Evolutionary conservation across 768 basidiomycete genomes (phyloP).

Genomic region (Hydnomerulius pinastri): DNA sequence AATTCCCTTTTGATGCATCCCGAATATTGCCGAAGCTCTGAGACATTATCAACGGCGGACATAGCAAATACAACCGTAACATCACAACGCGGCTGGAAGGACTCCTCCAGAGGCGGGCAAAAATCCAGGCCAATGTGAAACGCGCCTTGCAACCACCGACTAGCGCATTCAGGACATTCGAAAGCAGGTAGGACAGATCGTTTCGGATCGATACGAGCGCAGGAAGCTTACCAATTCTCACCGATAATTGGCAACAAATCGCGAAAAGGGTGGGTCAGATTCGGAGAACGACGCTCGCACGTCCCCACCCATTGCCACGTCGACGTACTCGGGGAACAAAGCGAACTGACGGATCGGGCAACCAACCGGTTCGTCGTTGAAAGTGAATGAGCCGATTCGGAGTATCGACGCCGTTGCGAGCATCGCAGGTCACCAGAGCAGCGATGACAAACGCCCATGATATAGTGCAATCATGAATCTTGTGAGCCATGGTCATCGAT

Average conservation of each 20-base stretch:
- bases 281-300: slow-evolving; percentile 39
- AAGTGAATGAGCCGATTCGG: neutral
- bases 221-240: neutral
- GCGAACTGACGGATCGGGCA: slow-evolving; percentile 5
- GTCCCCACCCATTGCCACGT: slow-evolving; percentile 5
- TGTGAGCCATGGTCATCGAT: too few relatives aligned
- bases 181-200: neutral
- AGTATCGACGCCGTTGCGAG: neutral
- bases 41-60: neutral
- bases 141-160: neutral
- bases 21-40: neutral
- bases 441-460: neutral
- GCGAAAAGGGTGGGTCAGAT: slow-evolving; percentile 17
- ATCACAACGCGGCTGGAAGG: too few relatives aligned
- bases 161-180: too few relatives aligned
- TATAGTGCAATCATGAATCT: too few relatives aligned
- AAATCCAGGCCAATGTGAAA: neutral
- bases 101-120: neutral
- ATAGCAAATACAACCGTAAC: too few relatives aligned
- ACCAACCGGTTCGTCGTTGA: slow-evolving; percentile 1
- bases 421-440: neutral
- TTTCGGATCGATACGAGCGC: neutral
- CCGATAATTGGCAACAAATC: neutral
- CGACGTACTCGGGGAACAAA: slow-evolving; percentile 9
- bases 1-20: too few relatives aligned